Evolutionary conservation across 139 green algal genomes (phyloP), one percentile per base, ranked within the genome.

Genomic region (Chlorella sp.): DNA sequence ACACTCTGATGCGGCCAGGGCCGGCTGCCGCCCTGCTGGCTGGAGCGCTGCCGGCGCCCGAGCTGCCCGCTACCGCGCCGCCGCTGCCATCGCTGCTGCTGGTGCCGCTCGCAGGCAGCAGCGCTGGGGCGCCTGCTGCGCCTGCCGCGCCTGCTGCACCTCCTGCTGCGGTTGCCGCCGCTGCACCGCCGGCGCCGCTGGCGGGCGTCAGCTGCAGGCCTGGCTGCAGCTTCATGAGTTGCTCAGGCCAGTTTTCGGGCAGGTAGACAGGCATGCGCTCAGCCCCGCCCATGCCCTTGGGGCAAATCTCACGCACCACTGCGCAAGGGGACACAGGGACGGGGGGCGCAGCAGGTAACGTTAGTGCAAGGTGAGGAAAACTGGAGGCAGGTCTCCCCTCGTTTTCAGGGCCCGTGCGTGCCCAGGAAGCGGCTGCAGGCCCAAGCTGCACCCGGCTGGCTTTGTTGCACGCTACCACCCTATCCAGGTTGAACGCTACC

Each of bases 251-350:
- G 75, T 89, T 71, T 13, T 63, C 78, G 18, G 85, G 85, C 23
- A 89, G 73, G 56, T 82, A 81, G 51, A 89, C 76, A 9, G 67
- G 67, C 51, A 85, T 62, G 65, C 76, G 76, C 15, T 82, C 67
- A 39, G 76, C 36, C 51, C 56, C 78, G 65, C 32, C 41, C 56
- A 67, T 44, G 51, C 85, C 85, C 28, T 85, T 71, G 28, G 85
- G 85, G 67, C 78, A 89, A 55, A 89, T 89, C 36, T 85, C 76
- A 1, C 85, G 47, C 47, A 75, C 72, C 15, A 89, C 85, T 85
- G 80, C 55, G 60, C n/a, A 4, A 7, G 79, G 16, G 9, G 28
- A 39, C 18, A 63, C 41, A 13, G 38, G 44, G 38, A 25, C 23
- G 79, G 30, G 16, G 0, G 34, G 57, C 12, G 23, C 57, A 65